Percentiles rank a stretch among this genome's conserved stretches.
Conservation (phyloP, 2,329 filamentous ascomycete genomes). For the Hirsutella thompsonii region DNA sequence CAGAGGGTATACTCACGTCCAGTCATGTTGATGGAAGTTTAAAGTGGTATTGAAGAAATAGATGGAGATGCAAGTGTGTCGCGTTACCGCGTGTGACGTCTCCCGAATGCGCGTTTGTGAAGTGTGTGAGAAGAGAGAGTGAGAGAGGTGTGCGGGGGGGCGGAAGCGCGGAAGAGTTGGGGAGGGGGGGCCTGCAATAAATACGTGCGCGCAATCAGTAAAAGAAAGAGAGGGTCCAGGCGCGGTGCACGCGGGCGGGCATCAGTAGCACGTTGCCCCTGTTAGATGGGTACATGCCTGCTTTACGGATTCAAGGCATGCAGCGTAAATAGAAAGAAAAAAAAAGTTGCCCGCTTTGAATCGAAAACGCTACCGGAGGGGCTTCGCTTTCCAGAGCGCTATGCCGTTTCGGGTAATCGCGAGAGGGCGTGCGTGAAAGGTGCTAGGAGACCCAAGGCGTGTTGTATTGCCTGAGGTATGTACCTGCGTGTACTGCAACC, state of each 20-base stretch:
- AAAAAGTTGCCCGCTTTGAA: background rate
- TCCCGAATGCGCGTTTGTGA: constrained; percentile 10
- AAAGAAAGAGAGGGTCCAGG: too few relatives aligned
- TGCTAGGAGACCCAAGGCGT: too few relatives aligned
- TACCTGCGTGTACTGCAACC: too few relatives aligned
- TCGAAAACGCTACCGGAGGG: too few relatives aligned
- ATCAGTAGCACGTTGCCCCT: background rate
- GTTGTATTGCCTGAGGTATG: too few relatives aligned
- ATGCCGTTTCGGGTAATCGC: background rate
- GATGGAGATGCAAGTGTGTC: background rate
- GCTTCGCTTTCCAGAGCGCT: background rate
- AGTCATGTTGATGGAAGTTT: constrained; percentile 49
- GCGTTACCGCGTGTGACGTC: constrained; percentile 5
- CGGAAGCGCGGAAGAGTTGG: constrained; percentile 8
- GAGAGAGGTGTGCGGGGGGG: constrained; percentile 14
- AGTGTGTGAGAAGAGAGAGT: constrained; percentile 12
- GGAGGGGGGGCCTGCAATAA: constrained; percentile 16
- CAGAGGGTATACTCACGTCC: constrained; percentile 46
- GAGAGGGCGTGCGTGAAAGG: background rate
- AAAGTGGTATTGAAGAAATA: background rate
- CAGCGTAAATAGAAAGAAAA: background rate
- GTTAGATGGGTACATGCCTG: background rate
- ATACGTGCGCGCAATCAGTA: constrained; percentile 25
- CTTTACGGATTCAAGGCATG: too few relatives aligned
- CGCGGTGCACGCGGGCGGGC: background rate